A percentile compares a stretch with the other conserved stretches of the same genome.
Conservation (phyloP, 805 yeast species). For the Wickerhamomyces xylosicus region DNA sequence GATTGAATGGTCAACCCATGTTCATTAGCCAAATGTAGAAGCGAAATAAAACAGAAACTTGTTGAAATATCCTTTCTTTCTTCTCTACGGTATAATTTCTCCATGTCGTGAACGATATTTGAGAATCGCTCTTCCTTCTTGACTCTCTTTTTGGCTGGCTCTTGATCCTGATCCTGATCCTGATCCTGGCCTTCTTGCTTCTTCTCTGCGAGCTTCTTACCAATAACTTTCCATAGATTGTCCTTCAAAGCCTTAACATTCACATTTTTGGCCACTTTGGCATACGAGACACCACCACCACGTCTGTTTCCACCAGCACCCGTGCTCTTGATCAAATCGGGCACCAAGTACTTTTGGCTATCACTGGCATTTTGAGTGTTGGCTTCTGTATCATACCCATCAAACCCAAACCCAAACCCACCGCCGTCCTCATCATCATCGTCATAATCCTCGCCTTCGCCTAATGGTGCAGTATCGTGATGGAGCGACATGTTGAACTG, state of each 20-base stretch:
- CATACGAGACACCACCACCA: conserved; percentile 42
- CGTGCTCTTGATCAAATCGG: conserved; percentile 16
- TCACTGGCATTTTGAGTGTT: conserved; percentile 6
- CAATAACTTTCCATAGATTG: conserved; percentile 59
- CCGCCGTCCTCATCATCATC: conserved; percentile 23
- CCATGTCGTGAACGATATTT: conserved; percentile 38
- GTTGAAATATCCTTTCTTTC: conserved; percentile 65
- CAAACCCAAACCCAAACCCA: conserved; percentile 20
- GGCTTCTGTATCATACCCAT: conserved; percentile 4
- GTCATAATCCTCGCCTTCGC: conserved; percentile 18
- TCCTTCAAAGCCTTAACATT: conserved; percentile 66
- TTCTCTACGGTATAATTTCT: conserved; percentile 41
- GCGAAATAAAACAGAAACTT: conserved; percentile 75
- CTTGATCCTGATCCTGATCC: not conserved
- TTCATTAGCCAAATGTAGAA: conserved; percentile 81
- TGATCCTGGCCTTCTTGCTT: not conserved
- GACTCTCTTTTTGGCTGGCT: not conserved
- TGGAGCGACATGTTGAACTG: conserved; percentile 16
- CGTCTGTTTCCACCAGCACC: conserved; percentile 22
- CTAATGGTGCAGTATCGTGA: not conserved
- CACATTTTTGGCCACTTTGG: conserved; percentile 69
- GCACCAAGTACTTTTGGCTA: conserved; percentile 14
- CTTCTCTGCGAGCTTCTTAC: conserved; percentile 3
- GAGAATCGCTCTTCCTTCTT: conserved; percentile 23
- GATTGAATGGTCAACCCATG: conserved; percentile 47